Base-by-base conservation (phyloP, 1,284 basidiomycete species). In the Rhodotorula sp. region DNA sequence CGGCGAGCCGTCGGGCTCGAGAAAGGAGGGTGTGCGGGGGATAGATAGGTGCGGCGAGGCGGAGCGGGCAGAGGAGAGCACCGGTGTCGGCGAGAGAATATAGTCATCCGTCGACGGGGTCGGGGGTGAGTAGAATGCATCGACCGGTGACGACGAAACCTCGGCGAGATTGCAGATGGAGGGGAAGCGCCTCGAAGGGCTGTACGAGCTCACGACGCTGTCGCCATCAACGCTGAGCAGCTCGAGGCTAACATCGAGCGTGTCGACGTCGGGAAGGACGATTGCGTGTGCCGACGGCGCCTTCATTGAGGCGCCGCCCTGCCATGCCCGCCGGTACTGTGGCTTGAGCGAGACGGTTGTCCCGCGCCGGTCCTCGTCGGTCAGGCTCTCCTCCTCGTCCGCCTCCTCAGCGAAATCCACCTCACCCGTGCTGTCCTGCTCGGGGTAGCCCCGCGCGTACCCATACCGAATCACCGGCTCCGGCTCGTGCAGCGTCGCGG, bases 331-430 rank as follows among this genome's bases (percentile, higher is more conserved):
- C 1, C 39, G n/a, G 36, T 21, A 41, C 34, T 29, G 57, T n/a
- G 57, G 39, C 36, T 29, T 15, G 17, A 9, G 17, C 22, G 36
- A 66, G 39, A 74, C 56, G 36, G 37, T 57, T 32, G 62, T 59
- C 3, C 66, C 66, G 21, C 70, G 53, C 15, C 69, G 63, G 44
- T 68, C 63, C 37, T 61, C 68, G 61, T 50, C 73, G 61, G 41
- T 55, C 36, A 41, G 17, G n/a, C 51, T 66, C 8, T 29, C 46
- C 32, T 57, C 66, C 46, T 27, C 54, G 25, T 25, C 59, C 53
- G 21, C 36, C 27, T 34, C 27, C 48, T 50, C 27, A 10, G 3
- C 48, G 25, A 13, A 27, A 10, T 50, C 48, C 4, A 44, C 13
- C 13, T 21, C 44, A 19, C 44, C 44, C 19, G 19, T 21, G 21